A percentile compares a stretch with the other conserved stretches of the same genome.
Conservation (phyloP, 352 stramenopile species). For the Pythium utonaiense region DNA sequence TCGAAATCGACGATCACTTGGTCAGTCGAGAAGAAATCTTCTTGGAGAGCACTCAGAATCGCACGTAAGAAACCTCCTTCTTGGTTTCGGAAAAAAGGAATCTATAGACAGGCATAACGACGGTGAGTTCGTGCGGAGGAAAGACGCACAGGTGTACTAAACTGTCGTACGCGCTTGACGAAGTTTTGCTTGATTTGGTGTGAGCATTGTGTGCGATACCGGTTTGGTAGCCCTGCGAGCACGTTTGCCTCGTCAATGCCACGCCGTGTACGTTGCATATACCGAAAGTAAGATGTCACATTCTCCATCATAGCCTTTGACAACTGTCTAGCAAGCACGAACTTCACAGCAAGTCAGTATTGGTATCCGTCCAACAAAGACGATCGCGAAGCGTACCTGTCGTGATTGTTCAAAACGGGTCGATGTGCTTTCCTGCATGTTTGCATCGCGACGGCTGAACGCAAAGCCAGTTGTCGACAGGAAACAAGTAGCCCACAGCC, state of each 20-base stretch:
- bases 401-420: constrained; percentile 46
- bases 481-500: constrained; percentile 63
- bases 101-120: too few species aligned
- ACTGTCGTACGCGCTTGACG: constrained; percentile 11
- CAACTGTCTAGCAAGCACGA: constrained; percentile 36
- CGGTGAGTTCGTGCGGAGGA: too few species aligned
- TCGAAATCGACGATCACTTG: constrained; percentile 15
- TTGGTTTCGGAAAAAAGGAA: constrained; percentile 18
- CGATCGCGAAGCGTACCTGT: constrained; percentile 10
- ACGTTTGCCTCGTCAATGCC: constrained; percentile 21
- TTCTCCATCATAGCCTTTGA: constrained; percentile 22
- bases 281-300: constrained; percentile 57
- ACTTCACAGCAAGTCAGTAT: constrained; percentile 28
- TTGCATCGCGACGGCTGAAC: constrained; percentile 58
- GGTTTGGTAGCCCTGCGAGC: constrained; percentile 8
- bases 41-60: constrained; percentile 11
- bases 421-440: constrained; percentile 44
- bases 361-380: not conserved
- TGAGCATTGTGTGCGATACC: constrained; percentile 18
- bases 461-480: constrained; percentile 57
- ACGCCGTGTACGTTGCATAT: constrained; percentile 60
- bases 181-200: constrained; percentile 21
- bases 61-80: constrained; percentile 20
- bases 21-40: constrained; percentile 21
- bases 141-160: too few species aligned